Evolutionary conservation across 495 filamentous ascomycete species (phyloP), one percentile per base, ranked within the genome.

Genomic region (Aspergillus indologenus): DNA sequence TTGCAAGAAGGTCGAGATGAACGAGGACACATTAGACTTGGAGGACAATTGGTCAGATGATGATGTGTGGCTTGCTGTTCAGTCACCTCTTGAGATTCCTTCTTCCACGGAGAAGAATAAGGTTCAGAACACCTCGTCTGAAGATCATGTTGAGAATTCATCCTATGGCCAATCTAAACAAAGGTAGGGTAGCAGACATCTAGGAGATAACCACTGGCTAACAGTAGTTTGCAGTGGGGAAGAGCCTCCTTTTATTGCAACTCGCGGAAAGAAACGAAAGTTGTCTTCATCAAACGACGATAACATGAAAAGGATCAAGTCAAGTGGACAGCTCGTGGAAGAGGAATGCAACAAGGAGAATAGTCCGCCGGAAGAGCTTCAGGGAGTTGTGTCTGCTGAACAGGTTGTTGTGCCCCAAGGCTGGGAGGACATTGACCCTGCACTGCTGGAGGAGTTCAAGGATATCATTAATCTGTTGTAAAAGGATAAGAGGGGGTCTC

Each of bases 401-500:
- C 2, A 7, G 5, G 2, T 15, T 11, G 34, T 40, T n/a, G 61
- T 55, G 12, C 59, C 62, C 12, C 52, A 48, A 14, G 68, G 62
- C 50, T 71, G 68, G 66, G 67, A 74, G n/a, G 71, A 70, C 52
- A 66, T 77, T 26, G 71, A 74, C 40, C 69, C 63, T 50, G 47
- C 55, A n/a, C 45, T 77, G 29, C 57, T 73, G 24, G 62, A 74
- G 40, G 73, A 77, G 47, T 76, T 75, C 55, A 71, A 70, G 22
- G 70, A 76, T 43, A 65, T 74, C 45, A 67, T 77, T 56, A 68
- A 76, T 45, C 72, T 76, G 45, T 69, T 70, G 49, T 75, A 48
- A 59, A 24, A 43, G 15, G 49, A 7, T 14, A 11, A 14, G 12
- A 47, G 26, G 48, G 8, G 11, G 20, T 40, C 18, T 40, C 2